A percentile compares a stretch with the other conserved stretches of the same genome.
Evolutionary conservation across 805 yeast species (phyloP).

Genomic region (Wickerhamiella siamensis): DNA sequence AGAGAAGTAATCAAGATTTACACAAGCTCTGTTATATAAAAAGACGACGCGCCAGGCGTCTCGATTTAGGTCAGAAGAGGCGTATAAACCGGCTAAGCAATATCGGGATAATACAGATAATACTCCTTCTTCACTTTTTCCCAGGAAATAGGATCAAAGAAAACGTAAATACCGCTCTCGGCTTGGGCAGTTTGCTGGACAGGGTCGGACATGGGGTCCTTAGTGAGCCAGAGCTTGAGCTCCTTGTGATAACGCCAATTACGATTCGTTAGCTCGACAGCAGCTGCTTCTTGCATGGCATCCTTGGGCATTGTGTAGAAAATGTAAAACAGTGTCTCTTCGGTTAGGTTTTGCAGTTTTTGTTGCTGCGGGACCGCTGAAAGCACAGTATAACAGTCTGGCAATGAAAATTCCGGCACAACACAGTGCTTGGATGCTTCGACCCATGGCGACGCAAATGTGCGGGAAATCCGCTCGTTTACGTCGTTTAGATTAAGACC

Average conservation of each 20-base stretch:
- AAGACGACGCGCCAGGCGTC: too few species aligned
- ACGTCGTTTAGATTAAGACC: conserved; percentile 43
- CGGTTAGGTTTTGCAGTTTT: conserved; percentile 43
- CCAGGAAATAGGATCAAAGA: conserved; percentile 94
- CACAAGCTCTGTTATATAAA: too few species aligned
- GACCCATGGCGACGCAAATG: conserved; percentile 87
- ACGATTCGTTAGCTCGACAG: conserved; percentile 75
- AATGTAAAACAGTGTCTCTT: conserved; percentile 84
- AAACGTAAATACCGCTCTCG: conserved; percentile 85
- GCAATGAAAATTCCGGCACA: conserved; percentile 65
- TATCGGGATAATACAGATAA: conserved; percentile 44
- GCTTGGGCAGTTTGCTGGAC: conserved; percentile 66
- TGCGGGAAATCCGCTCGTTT: conserved; percentile 35
- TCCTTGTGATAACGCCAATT: conserved; percentile 98
- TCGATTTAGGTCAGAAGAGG: too few species aligned
- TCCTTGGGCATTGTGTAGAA: conserved; percentile 91
- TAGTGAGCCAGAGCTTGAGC: conserved; percentile 90
- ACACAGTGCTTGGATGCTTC: conserved; percentile 84
- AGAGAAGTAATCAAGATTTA: too few species aligned
- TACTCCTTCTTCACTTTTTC: conserved; percentile 73
- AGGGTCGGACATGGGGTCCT: conserved; percentile 82
- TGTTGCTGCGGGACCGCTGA: conserved; percentile 32
- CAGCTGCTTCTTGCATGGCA: conserved; percentile 83
- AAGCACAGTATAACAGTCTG: conserved; percentile 38
- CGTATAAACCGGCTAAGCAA: conserved; percentile 41